Conservation (phyloP, 2,329 filamentous ascomycete genomes). For the Neurospora crassa region DNA sequence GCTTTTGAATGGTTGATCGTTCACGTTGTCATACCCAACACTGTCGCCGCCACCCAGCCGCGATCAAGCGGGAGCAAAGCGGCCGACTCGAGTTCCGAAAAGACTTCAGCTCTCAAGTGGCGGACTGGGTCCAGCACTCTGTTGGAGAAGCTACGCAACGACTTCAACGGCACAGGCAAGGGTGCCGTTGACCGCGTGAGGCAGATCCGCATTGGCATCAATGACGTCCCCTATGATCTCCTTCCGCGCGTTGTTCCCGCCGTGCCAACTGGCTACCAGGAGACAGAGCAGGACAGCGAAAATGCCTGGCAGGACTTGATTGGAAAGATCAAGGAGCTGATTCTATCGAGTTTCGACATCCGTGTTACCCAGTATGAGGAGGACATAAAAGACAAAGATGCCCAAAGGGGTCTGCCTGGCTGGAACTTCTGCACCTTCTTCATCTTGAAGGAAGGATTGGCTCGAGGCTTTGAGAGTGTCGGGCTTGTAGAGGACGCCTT, state of each 20-base stretch:
- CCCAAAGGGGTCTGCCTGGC: constrained; percentile 75
- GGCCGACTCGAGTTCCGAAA: constrained; percentile 50
- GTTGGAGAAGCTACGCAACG: constrained; percentile 78
- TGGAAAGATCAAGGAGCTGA: constrained; percentile 75
- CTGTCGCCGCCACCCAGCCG: constrained; percentile 68
- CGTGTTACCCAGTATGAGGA: constrained; percentile 93
- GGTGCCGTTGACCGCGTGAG: constrained; percentile 65
- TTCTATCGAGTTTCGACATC: constrained; percentile 81
- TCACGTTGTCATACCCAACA: constrained; percentile 85
- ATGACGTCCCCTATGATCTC: constrained; percentile 56
- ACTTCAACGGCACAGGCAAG: constrained; percentile 75
- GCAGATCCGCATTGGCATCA: constrained; percentile 71
- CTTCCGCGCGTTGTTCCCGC: constrained; percentile 54
- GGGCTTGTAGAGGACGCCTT: constrained; percentile 92
- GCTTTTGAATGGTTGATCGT: constrained; percentile 93
- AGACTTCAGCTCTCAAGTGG: constrained; percentile 59
- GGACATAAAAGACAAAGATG: constrained; percentile 89
- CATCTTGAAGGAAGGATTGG: constrained; percentile 90
- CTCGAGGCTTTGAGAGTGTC: constrained; percentile 89
- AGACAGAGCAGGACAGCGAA: constrained; percentile 68
- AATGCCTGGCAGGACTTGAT: constrained; percentile 78
- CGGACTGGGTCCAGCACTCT: constrained; percentile 71
- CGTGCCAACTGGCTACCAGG: constrained; percentile 53
- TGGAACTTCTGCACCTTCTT: constrained; percentile 99
- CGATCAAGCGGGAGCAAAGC: constrained; percentile 45